Evolutionary conservation across 768 basidiomycete species (phyloP).

Genomic region (Rubroboletus satanas): DNA sequence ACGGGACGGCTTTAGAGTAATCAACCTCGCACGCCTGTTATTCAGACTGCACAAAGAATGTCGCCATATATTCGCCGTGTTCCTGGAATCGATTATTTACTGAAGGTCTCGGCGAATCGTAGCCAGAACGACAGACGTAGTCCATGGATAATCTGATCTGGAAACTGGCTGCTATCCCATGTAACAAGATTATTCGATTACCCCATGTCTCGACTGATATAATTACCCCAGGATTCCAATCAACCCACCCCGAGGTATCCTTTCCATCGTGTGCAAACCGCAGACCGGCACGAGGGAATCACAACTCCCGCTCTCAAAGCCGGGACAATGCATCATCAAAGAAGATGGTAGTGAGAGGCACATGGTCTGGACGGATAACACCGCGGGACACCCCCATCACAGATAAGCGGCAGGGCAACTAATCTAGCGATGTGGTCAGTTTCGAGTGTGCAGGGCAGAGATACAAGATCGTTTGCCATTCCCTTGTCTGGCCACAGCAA

Average conservation of each 20-base stretch:
- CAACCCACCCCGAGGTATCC: not conserved
- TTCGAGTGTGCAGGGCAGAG: not conserved
- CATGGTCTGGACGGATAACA: constrained; percentile 62
- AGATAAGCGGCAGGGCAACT: constrained; percentile 76
- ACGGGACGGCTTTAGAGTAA: constrained; percentile 53
- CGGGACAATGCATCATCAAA: constrained; percentile 50
- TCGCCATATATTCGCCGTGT: not conserved
- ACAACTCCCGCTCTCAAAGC: constrained; percentile 2
- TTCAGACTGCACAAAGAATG: constrained; percentile 39
- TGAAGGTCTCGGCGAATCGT: not conserved
- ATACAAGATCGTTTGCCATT: constrained; percentile 44
- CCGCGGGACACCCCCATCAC: constrained; percentile 78
- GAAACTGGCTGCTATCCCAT: not conserved
- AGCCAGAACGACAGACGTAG: not conserved
- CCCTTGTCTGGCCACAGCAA: constrained; percentile 66
- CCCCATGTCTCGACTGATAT: not conserved
- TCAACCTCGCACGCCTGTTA: constrained; percentile 63
- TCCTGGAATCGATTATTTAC: not conserved
- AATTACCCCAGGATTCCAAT: not conserved
- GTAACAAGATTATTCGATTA: too few relatives aligned
- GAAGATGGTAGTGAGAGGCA: constrained; percentile 73
- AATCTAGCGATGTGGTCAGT: not conserved
- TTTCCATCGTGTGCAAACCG: not conserved
- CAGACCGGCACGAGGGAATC: not conserved
- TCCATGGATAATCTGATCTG: not conserved